Evolutionary conservation across 305 asterid species (phyloP).

Genomic region (Solanum hybrid): DNA sequence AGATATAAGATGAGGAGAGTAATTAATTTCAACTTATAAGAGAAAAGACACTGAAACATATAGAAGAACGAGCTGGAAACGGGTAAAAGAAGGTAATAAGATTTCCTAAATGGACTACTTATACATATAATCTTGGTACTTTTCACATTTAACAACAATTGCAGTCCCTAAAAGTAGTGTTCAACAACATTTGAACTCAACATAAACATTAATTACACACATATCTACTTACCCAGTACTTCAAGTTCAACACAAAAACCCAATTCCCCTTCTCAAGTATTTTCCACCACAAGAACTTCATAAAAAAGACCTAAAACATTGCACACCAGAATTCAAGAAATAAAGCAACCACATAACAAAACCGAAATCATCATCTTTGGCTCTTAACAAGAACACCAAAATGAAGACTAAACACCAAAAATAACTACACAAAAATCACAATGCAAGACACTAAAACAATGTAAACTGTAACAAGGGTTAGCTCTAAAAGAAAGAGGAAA

Average conservation of each 20-base stretch:
- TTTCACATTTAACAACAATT: not conserved
- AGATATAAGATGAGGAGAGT: too few species aligned
- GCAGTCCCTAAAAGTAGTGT: not conserved
- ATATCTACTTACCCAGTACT: not conserved
- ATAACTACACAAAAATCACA: not conserved
- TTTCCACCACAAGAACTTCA: not conserved
- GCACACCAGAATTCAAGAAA: not conserved
- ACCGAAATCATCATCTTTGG: not conserved
- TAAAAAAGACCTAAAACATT: not conserved
- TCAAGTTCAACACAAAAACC: not conserved
- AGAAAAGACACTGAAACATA: too few species aligned
- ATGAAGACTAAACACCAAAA: not conserved
- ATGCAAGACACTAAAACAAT: not conserved
- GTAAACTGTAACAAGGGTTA: too few species aligned
- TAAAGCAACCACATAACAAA: not conserved
- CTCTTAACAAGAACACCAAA: not conserved
- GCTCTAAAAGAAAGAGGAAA: not conserved
- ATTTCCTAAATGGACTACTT: not conserved
- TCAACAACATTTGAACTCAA: not conserved
- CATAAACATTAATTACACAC: not conserved
- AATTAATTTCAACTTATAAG: too few species aligned
- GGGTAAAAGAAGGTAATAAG: not conserved
- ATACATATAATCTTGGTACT: not conserved
- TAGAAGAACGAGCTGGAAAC: conserved; percentile 12
- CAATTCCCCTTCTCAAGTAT: not conserved